A percentile compares a stretch with the other conserved stretches of the same genome.
Evolutionary conservation across 371 early-diverging fungal species (phyloP).

Genomic region (Neoconidiobolus thromboides): DNA sequence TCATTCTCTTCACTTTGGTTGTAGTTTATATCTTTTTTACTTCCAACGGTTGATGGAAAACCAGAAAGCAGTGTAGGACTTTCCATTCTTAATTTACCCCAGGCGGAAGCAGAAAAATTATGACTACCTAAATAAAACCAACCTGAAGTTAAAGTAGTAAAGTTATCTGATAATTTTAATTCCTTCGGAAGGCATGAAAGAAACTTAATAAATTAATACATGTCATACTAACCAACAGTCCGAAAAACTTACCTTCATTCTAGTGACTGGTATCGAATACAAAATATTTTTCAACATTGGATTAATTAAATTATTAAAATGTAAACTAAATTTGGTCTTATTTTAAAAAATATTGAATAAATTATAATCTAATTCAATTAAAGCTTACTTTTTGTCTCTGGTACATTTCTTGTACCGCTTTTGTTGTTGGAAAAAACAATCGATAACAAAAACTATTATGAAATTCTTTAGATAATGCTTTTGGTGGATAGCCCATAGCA

Average conservation of each 20-base stretch:
- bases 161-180: too few relatives aligned
- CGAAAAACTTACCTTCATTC: not conserved
- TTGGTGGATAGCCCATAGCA: not conserved
- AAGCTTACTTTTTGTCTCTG: too few relatives aligned
- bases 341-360: not conserved
- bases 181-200: too few relatives aligned
- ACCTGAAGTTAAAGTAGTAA: not conserved
- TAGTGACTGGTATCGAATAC: not conserved
- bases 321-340: too few relatives aligned
- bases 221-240: not conserved
- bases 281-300: not conserved
- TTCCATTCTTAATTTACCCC: not conserved
- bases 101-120: constrained; percentile 3
- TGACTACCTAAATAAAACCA: constrained; percentile 4
- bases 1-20: too few relatives aligned
- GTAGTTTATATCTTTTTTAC: too few relatives aligned
- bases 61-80: too few relatives aligned
- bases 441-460: not conserved
- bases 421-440: constrained; percentile 1
- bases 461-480: not conserved
- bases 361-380: not conserved
- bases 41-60: too few relatives aligned
- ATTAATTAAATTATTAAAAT: not conserved
- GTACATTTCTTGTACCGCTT: too few relatives aligned
- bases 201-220: too few relatives aligned